phyloP scores from a whole-genome alignment of 768 basidiomycete species.

The Filobasidium wieringae region DNA sequence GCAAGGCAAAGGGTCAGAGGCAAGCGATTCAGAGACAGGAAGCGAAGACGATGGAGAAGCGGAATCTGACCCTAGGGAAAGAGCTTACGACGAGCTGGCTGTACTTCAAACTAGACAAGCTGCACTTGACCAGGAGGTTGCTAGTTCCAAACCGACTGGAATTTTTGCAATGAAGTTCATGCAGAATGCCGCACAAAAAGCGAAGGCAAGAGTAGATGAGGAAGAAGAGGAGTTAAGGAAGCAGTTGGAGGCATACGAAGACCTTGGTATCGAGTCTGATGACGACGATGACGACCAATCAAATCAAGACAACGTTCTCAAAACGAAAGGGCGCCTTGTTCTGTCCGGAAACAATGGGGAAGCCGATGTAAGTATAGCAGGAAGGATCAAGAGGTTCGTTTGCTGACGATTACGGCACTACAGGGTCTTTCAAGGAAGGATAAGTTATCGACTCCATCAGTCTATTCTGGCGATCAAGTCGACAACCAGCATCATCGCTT shows the following conservation, averaged over 20 bases:
- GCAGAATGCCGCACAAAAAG: constrained; percentile 73
- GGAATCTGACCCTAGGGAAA: constrained; percentile 49
- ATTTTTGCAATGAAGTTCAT: constrained; percentile 98
- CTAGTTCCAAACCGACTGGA: constrained; percentile 48
- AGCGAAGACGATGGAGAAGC: constrained; percentile 43
- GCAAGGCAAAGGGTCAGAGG: constrained; percentile 45
- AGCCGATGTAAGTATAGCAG: too few species aligned
- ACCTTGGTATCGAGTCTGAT: constrained; percentile 27
- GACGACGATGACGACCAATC: constrained; percentile 34
- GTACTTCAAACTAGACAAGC: constrained; percentile 43
- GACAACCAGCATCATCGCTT: too few species aligned
- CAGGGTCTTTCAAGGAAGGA: too few species aligned
- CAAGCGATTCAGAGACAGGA: constrained; percentile 43
- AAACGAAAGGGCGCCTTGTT: constrained; percentile 40
- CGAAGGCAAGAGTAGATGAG: constrained; percentile 49
- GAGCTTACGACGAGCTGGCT: constrained; percentile 67
- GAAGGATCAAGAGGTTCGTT: too few species aligned
- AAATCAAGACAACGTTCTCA: constrained; percentile 32
- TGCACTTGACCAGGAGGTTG: constrained; percentile 29
- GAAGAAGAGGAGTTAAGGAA: constrained; percentile 60
- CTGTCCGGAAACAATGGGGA: constrained; percentile 34
- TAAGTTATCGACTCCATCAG: too few species aligned
- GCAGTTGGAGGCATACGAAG: constrained; percentile 50
- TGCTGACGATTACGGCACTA: too few species aligned
- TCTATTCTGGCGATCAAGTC: too few species aligned